Base-by-base conservation (phyloP, 163 green algal species). In the Prototheca stagnorum region DNA sequence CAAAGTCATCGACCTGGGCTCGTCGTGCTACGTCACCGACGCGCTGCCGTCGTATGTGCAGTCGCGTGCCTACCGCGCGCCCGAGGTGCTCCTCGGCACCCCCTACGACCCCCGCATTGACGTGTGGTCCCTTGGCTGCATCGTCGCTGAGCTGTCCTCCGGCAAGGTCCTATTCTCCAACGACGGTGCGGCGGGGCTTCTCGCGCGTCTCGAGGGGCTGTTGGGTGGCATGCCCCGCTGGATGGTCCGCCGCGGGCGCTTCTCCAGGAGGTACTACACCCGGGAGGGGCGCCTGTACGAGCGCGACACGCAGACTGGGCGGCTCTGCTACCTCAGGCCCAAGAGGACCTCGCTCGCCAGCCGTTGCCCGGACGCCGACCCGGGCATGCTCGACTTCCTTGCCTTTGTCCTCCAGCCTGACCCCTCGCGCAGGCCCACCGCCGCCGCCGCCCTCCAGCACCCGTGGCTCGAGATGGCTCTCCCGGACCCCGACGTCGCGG, bases 1-100 rank as follows among this genome's bases (percentile, higher is more conserved):
- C 47, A 95, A 95, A 66, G 69, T 95, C 12, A 98, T 98, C 51
- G 88, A 98, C 64, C 62, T 98, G 16, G 88, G 88, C 26, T 88
- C 70, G 29, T 85, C 71, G 37, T 95, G 86, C 73, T 96, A 92
- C 62, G 70, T 70, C 46, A 92, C 77, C 19, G 88, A 98, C 67
- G 79, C 86, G 54, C 73, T 95, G n/a, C 79, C 65, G 57, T 80
- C 63, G 25, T 96, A 96, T 53, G 81, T 96, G 24, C 84, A 92
- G 71, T 79, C 55, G 23, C 72, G 88, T 39, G 83, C 72, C 9
- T 97, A 97, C 70, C 73, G 88, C n/a, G 88, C 88, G 9, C 88
- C 88, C 4, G 88, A 96, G 59, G 67, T 96, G 43, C 92, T 96
- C 48, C 59, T 96, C 34, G 87, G 86, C 3, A 54, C 91, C 44